Base-by-base conservation (phyloP, 805 yeast species). In the Hanseniaspora hatyaiensis region DNA sequence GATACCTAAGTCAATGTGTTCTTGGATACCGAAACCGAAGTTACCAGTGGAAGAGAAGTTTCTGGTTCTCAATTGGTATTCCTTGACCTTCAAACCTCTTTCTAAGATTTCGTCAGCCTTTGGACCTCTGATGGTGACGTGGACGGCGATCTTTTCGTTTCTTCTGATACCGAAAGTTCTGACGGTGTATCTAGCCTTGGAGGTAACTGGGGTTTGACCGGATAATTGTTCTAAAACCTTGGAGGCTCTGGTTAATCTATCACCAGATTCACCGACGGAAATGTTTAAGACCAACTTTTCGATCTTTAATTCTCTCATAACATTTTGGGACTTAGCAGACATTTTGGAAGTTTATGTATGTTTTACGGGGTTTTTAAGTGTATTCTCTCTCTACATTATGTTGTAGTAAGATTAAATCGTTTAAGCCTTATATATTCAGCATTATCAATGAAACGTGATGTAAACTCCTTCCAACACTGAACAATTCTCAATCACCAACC, bases 181-280 rank as follows among this genome's bases (percentile, higher is more conserved):
- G 67, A 92, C 96, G 60, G 98, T 92, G 86, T 92, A 92, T 79
- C 98, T 85, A 66, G 98, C 98, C 82, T 92, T 92, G 65, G 97
- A 88, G 74, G 85, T 96, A 65, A 92, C 98, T 72, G 98, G 98
- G 66, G 98, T 92, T 78, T 92, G 98, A 88, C 98, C 98, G 63
- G 97, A 89, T 66, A 92, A 83, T 79, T 92, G 98, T 78, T 92
- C 98, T 70, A 92, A 80, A 67, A 92, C 98, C 81, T 92, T 92
- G 70, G 98, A 92, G 65, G 98, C 98, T 84, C 98, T 89, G 78
- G 98, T 92, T 73, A 92, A 86, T 82, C 97, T 84, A 75, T 92
- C 98, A 80, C 98, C 98, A 74, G 96, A 88, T 78, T 92, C 98
- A 78, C 98, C 98, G 73, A 92, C 98, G 75, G 95, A 88, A 77